These are phyloP conservation scores for Penicillium silybi DNA, from an alignment of 495 filamentous ascomycete species.

Conservation along the genomic window DNA sequence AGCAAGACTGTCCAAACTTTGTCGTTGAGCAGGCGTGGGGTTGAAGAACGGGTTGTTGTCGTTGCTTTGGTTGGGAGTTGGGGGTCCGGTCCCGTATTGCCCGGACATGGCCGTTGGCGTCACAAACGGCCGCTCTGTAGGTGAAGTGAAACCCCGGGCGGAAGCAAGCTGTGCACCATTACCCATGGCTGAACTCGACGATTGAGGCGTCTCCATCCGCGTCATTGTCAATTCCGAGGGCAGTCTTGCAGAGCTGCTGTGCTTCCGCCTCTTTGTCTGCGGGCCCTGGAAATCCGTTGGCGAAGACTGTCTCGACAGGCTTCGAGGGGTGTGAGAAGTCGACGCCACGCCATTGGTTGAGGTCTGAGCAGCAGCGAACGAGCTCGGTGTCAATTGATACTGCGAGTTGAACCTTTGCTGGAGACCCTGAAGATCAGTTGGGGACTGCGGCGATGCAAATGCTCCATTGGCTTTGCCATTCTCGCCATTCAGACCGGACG, in stretches of 20 bases:
- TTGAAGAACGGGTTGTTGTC: conserved; percentile 51
- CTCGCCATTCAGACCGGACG: conserved; percentile 34
- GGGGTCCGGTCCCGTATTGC: conserved; percentile 55
- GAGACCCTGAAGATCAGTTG: conserved; percentile 52
- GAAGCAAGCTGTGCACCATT: conserved; percentile 37
- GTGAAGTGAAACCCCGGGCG: conserved; percentile 40
- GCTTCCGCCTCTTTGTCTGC: conserved; percentile 68
- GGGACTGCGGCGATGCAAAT: conserved; percentile 31
- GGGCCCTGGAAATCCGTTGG: conserved; percentile 58
- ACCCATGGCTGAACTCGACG: conserved; percentile 30
- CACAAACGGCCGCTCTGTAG: conserved; percentile 44
- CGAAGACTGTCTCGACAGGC: conserved; percentile 68
- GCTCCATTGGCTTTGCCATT: conserved; percentile 21
- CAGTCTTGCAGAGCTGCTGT: conserved; percentile 62
- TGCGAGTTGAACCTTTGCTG: conserved; percentile 48
- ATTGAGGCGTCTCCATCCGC: conserved; percentile 55
- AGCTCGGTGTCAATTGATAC: conserved; percentile 34
- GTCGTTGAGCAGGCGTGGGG: conserved; percentile 39
- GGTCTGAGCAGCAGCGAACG: conserved; percentile 35
- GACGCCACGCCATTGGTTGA: conserved; percentile 39
- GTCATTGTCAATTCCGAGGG: conserved; percentile 77
- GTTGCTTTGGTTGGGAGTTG: conserved; percentile 57
- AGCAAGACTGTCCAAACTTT: conserved; percentile 55
- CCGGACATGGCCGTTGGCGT: conserved; percentile 43
- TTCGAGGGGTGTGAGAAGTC: conserved; percentile 54